Base-by-base conservation (phyloP, 176 grass and related monocot species). In the Eleusine coracana region DNA sequence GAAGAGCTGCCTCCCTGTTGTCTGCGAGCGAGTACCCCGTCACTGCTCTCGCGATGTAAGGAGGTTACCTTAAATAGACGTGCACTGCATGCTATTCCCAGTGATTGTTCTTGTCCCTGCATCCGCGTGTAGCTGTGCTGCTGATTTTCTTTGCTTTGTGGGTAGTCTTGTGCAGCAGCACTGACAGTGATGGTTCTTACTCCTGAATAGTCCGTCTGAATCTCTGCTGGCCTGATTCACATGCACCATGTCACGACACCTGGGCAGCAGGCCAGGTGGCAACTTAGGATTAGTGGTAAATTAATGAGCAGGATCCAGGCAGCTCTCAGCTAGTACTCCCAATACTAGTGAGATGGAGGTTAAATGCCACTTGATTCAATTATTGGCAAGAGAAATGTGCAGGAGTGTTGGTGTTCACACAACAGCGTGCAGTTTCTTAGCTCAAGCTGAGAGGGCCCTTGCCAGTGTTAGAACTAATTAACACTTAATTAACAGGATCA, bases 51-150 rank as follows among this genome's bases (percentile, higher is more conserved):
- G 13, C 39, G 68, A 87, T 70, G 86, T 83, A 91, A 87, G 88
- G 41, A 75, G 85, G 67, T 84, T 96, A 86, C 88, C 88, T 87
- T 91, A 96, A 89, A 88, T 91, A 82, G 88, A 70, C 68, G 71
- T 49, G 71, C 75, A 78, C 60, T 29, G 71, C 77, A 84, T 77
- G 58, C 87, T 51, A 64, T 89, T 84, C 49, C 79, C 80, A 63
- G 48, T 89, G 86, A 87, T 81, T 88, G 82, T 92, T 92, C 88
- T 90, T 90, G 70, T 89, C 87, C 70, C 18, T 38, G 51, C 74
- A 34, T 64, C 70, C 59, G 71, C 28, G 29, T 66, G 36, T 10
- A 44, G 3, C 41, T 49, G 12, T 51, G 75, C 68, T 25, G 58
- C 15, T 67, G 12, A 37, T 25, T 61, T 61, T 18, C 56, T 71